Base-by-base conservation (phyloP, 148 eudicot species). In the Rhododendron molle region DNA sequence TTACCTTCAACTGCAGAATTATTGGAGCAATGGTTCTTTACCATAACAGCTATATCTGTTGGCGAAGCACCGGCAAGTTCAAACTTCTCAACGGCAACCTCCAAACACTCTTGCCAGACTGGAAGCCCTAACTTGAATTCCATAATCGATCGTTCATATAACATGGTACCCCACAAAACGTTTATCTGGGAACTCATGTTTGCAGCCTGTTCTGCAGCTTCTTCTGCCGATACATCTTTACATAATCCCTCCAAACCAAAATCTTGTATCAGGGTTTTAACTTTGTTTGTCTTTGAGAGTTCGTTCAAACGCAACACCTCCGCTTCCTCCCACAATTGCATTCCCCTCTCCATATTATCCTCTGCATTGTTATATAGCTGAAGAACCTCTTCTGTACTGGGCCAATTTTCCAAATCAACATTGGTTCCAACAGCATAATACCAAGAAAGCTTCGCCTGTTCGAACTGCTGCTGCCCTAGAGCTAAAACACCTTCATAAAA, bases 71-170 rank as follows among this genome's bases (percentile, higher is more conserved):
- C 98, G 8, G 99, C 95, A 52, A 88, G 93, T 86, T 93, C 95
- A 86, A 97, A 97, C 86, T 95, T 97, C 86, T 95, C 99, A 81
- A 94, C 85, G 11, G 98, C 91, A 86, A 91, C 94, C 88, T 95
- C 99, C 89, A 97, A 89, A 88, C 96, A 97, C 86, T 97, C 99
- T 12, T 94, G 94, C 98, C 99, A 97, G n/a, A 93, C 94, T 1
- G 96, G 98, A 58, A 97, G 89, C 54, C 89, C 93, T 52, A 97
- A 80, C 82, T 97, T 97, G 82, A 87, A 94, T 88, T 95, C 99
- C 98, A 95, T 93, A 76, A 93, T 88, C 79, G 99, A 97, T 60
- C 99, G 90, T 88, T 97, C 99, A 82, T 97, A 97, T 43, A 95
- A 90, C 92, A 97, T 92, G 38, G 95, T 92, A 43, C 99, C 99